Conservation (phyloP, 352 stramenopile genomes). For the Thalassiosira livingstoniorum region DNA sequence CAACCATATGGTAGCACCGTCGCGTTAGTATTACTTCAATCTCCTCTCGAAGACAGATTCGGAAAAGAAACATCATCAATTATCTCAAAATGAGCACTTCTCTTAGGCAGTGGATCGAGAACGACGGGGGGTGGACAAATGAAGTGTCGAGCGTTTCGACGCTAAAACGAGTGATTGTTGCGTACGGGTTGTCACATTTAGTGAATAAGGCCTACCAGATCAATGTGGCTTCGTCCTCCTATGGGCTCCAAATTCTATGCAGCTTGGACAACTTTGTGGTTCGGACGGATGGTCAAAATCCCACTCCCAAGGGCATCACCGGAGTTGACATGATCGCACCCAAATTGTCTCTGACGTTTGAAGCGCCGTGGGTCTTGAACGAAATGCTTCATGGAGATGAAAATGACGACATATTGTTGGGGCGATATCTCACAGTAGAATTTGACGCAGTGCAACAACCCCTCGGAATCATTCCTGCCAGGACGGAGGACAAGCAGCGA, state of each 20-base stretch:
- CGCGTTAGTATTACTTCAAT: too few relatives aligned
- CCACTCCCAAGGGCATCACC: neutral
- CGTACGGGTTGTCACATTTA: too few relatives aligned
- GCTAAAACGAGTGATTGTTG: too few relatives aligned
- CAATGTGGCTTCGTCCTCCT: neutral
- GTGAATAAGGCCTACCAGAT: too few relatives aligned
- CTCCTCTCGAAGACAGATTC: too few relatives aligned
- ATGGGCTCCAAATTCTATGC: neutral
- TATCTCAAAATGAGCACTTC: too few relatives aligned
- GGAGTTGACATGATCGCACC: neutral
- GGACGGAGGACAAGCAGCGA: neutral
- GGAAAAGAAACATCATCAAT: too few relatives aligned
- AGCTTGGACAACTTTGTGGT: neutral
- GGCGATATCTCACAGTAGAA: neutral
- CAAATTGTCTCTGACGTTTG: neutral
- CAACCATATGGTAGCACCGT: too few relatives aligned
- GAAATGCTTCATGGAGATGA: neutral
- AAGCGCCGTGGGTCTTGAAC: neutral
- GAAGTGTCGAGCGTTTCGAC: too few relatives aligned
- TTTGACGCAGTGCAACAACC: too few relatives aligned
- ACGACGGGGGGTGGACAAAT: too few relatives aligned
- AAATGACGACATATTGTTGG: neutral
- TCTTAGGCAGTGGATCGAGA: too few relatives aligned
- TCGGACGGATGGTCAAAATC: neutral
- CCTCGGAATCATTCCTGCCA: slow-evolving; percentile 6